Evolutionary conservation across 768 basidiomycete genomes (phyloP), one percentile per base, ranked within the genome.

Genomic region (Suillus tomentosus): DNA sequence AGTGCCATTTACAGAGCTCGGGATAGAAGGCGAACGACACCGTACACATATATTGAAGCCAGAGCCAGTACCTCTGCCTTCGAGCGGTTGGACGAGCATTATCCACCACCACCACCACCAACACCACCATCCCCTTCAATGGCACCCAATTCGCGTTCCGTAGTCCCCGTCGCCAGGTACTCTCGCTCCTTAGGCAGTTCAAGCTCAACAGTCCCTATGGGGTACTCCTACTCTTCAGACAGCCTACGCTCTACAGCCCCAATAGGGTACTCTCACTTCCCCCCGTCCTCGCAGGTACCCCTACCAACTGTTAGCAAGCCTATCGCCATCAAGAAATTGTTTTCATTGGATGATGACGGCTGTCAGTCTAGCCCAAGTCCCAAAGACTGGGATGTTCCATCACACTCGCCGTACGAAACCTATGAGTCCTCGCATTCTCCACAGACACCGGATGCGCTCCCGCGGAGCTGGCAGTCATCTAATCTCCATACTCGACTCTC

Each of bases 291-390:
- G 3, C 65, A 73, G 17, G 43, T 37, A 37, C 70, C 73, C 0
- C 64, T 71, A 4, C 68, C 73, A 0, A 72, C 74, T 4, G 73
- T 74, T 15, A 76, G 72, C 50, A 65, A 75, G 34, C 75, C 75
- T 8, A 77, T 77, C 67, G 65, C 63, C 58, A 69, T 60, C 64
- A 77, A 75, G 55, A 66, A 61, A 36, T 71, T 76, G 13, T 74
- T 74, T 60, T 64, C 61, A 17, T 62, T 64, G 40, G 34, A 67
- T 58, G 76, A 77, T 8, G 73, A 75, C 34, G 10, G 56, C 4
- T 71, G 69, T 36, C 70, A 68, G 42, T 67, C 71, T 22, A 71
- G 69, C 17, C 68, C 73, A 11, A 51, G 71, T 37, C 39, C 74
- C 68, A 63, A 62, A 24, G 68, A 64, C 22, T 75, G 69, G 75